Conservation (phyloP, 148 eudicot genomes). For the Rhododendron ferrugineum region DNA sequence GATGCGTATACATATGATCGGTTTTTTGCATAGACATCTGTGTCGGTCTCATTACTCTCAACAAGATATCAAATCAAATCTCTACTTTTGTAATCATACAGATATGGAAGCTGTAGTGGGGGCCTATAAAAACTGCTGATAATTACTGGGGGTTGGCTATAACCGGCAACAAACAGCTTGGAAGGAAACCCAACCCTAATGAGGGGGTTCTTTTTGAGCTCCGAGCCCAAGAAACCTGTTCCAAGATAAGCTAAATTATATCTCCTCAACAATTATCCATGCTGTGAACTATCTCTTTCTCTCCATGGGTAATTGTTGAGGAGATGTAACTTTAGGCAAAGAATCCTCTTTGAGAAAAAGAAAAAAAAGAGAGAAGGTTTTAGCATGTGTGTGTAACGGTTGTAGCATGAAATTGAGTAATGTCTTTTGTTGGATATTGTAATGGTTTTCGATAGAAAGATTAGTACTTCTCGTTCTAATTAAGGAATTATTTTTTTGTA, state of each 20-base stretch:
- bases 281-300: slow-evolving; percentile 5
- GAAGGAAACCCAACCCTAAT: neutral
- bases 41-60: neutral
- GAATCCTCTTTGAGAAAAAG: no score
- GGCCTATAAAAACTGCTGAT: no score
- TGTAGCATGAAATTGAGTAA: neutral
- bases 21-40: neutral
- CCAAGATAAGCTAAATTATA: neutral
- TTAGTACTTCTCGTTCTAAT: neutral
- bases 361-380: neutral
- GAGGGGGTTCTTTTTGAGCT: slow-evolving; percentile 10
- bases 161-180: slow-evolving; percentile 5
- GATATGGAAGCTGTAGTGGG: neutral
- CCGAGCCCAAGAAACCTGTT: neutral
- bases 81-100: neutral
- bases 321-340: neutral
- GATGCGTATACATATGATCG: neutral
- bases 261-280: no score
- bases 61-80: neutral
- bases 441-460: neutral
- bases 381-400: neutral
- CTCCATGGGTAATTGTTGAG: neutral
- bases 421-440: neutral
- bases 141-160: neutral
- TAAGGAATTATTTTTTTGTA: neutral